Evolutionary conservation across 371 early-diverging fungal genomes (phyloP), one percentile per base, ranked within the genome.

Genomic region (Quaeritorhiza haematococci): DNA sequence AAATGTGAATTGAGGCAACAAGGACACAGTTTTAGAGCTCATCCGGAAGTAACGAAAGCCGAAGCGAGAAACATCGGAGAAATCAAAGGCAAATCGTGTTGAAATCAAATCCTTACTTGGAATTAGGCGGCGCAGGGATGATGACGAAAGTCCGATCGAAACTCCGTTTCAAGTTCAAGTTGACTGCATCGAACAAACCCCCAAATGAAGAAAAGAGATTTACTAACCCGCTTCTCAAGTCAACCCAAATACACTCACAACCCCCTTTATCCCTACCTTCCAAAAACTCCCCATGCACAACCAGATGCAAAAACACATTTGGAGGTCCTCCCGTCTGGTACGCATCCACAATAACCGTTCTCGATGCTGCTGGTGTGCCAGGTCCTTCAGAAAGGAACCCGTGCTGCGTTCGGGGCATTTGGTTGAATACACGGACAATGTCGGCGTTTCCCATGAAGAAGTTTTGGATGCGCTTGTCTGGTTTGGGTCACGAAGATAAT

Each of bases 81-180:
- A 17, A 34, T 17, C 13, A 17, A 49, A 49, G 42, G 13, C 15
- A 7, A 47, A n/a, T 7, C 15, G 21, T n/a, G 26, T 10, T 8
- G 26, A 47, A n/a, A 19, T 10, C 13, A 26, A 19, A 13, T 26
- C 17, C 48, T 72, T 71, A 82, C 77, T 65, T 58, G 29, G 82
- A 73, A 6, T 75, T 80, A 21, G 75, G 72, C 13, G 62, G 43
- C 8, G 82, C 67, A 30, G 83, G 80, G 19, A 72, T 69, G 44
- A 84, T 67, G 10, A 79, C 49, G 51, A 84, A 79, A 6, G 77
- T 71, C 17, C 85, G 75, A 47, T 79, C 76, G 53, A 77, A 82
- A 13, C 79, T 75, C 41, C 67, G 68, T 29, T 21, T 56, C 17
- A 28, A 55, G 29, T 56, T 47, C 15, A 69, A 66, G 28, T 59